Evolutionary conservation across 164 flowering plant species (phyloP).

Genomic region (Akebia trifoliata): DNA sequence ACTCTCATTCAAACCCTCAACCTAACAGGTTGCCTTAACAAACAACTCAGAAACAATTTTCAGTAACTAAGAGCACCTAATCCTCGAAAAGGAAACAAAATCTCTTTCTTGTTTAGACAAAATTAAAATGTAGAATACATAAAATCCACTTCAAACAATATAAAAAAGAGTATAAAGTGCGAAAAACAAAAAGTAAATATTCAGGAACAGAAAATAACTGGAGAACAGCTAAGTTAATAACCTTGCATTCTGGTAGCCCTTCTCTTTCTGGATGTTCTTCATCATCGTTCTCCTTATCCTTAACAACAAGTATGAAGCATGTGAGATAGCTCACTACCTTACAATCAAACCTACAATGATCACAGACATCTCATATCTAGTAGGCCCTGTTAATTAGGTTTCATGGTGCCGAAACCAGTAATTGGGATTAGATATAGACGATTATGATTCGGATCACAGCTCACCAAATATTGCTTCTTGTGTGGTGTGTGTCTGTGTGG

Average conservation of each 20-base stretch:
- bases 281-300: slow-evolving; percentile 40
- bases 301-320: background rate
- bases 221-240: slow-evolving; percentile 11
- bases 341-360: background rate
- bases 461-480: too few species aligned
- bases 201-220: background rate
- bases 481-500: too few species aligned
- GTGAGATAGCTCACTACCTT: background rate
- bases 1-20: too few species aligned
- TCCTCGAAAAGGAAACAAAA: background rate
- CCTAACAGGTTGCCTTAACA: too few species aligned
- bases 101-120: background rate
- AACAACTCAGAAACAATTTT: background rate
- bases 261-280: slow-evolving; percentile 27
- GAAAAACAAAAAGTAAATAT: background rate
- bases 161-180: background rate
- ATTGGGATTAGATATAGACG: too few species aligned
- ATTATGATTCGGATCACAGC: too few species aligned
- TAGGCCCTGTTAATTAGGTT: too few species aligned
- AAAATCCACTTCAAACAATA: background rate
- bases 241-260: slow-evolving; percentile 78
- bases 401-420: too few species aligned
- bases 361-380: background rate
- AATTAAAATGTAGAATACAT: background rate
- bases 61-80: background rate